These are phyloP conservation scores for Bimuria novae-zelandiae DNA, from an alignment of 2,329 filamentous ascomycete genomes.

Conservation along the genomic window DNA sequence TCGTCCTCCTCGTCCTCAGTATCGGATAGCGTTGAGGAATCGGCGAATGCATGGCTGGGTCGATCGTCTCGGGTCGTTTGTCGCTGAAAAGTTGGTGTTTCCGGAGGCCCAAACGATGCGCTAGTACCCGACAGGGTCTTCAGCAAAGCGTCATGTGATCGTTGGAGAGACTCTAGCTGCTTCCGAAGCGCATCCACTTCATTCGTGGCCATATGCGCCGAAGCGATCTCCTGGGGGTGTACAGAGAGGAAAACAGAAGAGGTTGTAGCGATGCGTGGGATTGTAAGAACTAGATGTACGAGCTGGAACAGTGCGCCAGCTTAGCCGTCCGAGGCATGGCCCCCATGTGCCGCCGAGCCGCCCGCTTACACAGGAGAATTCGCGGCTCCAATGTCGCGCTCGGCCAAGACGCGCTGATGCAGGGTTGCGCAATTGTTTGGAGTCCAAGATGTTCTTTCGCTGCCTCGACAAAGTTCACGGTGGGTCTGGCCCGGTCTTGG, in stretches of 20 bases:
- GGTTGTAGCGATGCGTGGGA: not conserved
- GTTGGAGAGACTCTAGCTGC: slow-evolving; percentile 39
- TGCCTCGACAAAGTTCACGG: not conserved
- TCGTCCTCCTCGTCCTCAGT: slow-evolving; percentile 44
- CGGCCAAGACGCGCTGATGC: slow-evolving; percentile 15
- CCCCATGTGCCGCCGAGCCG: slow-evolving; percentile 27
- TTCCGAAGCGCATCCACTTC: slow-evolving; percentile 39
- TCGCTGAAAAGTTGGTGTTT: slow-evolving; percentile 27
- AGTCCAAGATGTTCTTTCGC: not conserved
- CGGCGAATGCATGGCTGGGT: slow-evolving; percentile 32
- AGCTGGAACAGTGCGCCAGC: slow-evolving; percentile 6
- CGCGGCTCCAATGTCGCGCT: slow-evolving; percentile 1
- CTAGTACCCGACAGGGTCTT: slow-evolving; percentile 36
- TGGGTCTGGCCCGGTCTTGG: not conserved
- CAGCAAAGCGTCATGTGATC: slow-evolving; percentile 36
- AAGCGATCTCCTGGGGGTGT: not conserved
- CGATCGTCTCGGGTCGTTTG: slow-evolving; percentile 26
- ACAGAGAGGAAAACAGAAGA: not conserved
- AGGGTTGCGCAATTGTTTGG: slow-evolving; percentile 12
- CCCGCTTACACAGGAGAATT: slow-evolving; percentile 12
- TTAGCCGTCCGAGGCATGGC: slow-evolving; percentile 10
- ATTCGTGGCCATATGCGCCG: slow-evolving; percentile 26
- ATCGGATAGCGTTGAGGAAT: slow-evolving; percentile 42
- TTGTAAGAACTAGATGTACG: not conserved
- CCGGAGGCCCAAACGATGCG: slow-evolving; percentile 32